phyloP scores from a whole-genome alignment of 192 early-diverging fungal genomes.

The Gonapodya sp. region DNA sequence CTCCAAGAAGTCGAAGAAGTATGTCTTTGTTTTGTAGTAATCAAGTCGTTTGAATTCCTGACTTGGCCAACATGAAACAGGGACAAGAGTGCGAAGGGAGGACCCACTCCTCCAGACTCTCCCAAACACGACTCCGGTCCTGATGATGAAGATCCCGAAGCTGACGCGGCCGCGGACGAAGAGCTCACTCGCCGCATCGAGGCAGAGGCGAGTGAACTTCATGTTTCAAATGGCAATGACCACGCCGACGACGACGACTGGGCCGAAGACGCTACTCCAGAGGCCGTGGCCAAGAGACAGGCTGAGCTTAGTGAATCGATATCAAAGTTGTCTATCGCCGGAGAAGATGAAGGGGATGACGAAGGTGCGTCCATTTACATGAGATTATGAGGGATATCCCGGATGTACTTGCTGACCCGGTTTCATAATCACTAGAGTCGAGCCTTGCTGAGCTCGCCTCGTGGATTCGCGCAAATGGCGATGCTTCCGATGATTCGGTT shows the following conservation, averaged over 20 bases:
- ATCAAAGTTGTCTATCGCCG: constrained; percentile 22
- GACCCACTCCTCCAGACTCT: constrained; percentile 29
- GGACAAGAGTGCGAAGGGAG: constrained; percentile 34
- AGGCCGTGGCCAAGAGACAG: constrained; percentile 65
- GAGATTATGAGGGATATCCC: constrained; percentile 15
- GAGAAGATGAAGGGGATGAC: constrained; percentile 25
- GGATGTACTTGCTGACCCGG: constrained; percentile 62
- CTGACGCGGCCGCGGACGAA: constrained; percentile 50
- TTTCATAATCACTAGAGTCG: background rate
- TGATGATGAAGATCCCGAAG: constrained; percentile 26
- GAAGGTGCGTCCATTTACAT: constrained; percentile 48
- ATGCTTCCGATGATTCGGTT: constrained; percentile 44
- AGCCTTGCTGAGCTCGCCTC: background rate
- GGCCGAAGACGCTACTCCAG: constrained; percentile 63
- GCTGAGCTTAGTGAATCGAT: constrained; percentile 50
- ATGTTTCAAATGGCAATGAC: constrained; percentile 34
- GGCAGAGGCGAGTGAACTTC: constrained; percentile 55
- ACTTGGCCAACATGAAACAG: constrained; percentile 26
- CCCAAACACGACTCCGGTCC: constrained; percentile 28
- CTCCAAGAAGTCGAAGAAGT: constrained; percentile 36
- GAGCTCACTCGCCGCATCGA: constrained; percentile 58
- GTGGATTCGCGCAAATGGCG: constrained; percentile 25
- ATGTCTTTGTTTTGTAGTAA: constrained; percentile 16
- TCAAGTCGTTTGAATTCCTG: background rate
- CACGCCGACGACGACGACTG: constrained; percentile 65